phyloP scores from a whole-genome alignment of 108 stramenopile species.

The Cyclotella kingstonii region DNA sequence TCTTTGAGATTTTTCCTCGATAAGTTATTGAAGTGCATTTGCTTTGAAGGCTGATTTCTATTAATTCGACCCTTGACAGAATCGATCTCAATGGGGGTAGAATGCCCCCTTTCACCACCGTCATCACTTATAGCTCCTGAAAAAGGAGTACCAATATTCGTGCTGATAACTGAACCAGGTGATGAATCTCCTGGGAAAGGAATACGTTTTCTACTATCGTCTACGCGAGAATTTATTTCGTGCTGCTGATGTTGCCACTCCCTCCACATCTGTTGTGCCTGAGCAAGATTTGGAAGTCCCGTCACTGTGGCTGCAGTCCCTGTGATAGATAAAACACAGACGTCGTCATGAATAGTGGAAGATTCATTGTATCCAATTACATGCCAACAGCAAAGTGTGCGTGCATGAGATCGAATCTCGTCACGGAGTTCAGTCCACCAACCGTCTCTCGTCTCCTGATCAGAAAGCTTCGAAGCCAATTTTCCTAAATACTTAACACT shows the following conservation, averaged over 20 bases:
- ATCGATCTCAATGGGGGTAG: conserved; percentile 2
- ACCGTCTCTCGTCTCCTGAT: conserved; percentile 93
- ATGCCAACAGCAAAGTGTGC: conserved; percentile 88
- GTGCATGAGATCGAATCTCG: conserved; percentile 92
- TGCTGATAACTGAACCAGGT: conserved; percentile 41
- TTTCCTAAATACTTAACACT: conserved; percentile 95
- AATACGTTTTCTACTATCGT: conserved; percentile 17
- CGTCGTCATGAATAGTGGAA: conserved; percentile 95
- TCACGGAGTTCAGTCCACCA: conserved; percentile 98
- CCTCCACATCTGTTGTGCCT: conserved; percentile 58
- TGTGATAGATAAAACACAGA: conserved; percentile 87
- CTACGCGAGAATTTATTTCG: conserved; percentile 17
- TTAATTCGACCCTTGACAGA: conserved; percentile 4
- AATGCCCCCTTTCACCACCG: conserved; percentile 24
- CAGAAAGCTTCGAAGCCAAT: conserved; percentile 76
- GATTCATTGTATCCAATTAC: conserved; percentile 94
- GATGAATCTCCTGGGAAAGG: conserved; percentile 33
- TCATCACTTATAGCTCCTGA: conserved; percentile 41
- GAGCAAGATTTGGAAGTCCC: conserved; percentile 68
- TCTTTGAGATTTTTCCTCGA: conserved; percentile 36
- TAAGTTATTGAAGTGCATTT: conserved; percentile 22
- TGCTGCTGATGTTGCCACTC: conserved; percentile 41
- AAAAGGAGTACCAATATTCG: conserved; percentile 23
- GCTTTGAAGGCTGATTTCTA: conserved; percentile 19
- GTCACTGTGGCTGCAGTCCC: conserved; percentile 93